phyloP scores from a whole-genome alignment of 1,284 basidiomycete genomes.

The Singerocomus inundabilis region DNA sequence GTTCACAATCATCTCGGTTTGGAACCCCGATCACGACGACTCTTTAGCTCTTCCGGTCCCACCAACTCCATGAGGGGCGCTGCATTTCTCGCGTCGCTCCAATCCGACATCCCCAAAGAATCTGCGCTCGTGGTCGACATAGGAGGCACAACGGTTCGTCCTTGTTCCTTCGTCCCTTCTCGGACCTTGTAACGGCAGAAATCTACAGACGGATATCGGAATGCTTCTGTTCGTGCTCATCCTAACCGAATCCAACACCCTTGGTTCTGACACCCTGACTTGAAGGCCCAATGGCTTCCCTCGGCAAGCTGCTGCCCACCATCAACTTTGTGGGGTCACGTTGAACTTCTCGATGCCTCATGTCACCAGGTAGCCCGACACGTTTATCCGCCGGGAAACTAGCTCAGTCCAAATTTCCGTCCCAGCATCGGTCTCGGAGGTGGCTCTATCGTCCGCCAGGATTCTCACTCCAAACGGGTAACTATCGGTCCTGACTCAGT shows the following conservation, averaged over 20 bases:
- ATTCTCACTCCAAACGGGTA: conserved; percentile 33
- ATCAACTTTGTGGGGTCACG: conserved; percentile 36
- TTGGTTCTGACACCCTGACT: conserved; percentile 13
- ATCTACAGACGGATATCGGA: conserved; percentile 35
- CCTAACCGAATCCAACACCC: background rate
- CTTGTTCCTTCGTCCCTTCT: conserved; percentile 12
- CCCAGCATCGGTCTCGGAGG: conserved; percentile 52
- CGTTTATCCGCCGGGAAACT: conserved; percentile 2
- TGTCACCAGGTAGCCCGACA: conserved; percentile 35
- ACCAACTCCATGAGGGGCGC: conserved; percentile 69
- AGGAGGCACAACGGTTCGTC: conserved; percentile 51
- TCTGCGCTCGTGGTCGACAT: conserved; percentile 56
- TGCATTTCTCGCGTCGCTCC: conserved; percentile 48
- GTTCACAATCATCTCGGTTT: conserved; percentile 6
- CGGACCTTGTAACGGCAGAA: conserved; percentile 15
- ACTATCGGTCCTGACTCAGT: conserved; percentile 60
- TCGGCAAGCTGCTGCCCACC: conserved; percentile 49
- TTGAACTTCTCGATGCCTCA: conserved; percentile 41
- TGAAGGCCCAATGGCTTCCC: conserved; percentile 42
- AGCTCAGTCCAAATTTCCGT: conserved; percentile 3
- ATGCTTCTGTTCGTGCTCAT: conserved; percentile 33
- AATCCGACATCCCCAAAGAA: conserved; percentile 37
- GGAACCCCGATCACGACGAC: conserved; percentile 6
- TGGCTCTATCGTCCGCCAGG: conserved; percentile 46
- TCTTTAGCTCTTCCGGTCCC: conserved; percentile 49